These are phyloP conservation scores for Knufia petricola DNA, from an alignment of 2,329 filamentous ascomycete genomes.

Conservation along the genomic window DNA sequence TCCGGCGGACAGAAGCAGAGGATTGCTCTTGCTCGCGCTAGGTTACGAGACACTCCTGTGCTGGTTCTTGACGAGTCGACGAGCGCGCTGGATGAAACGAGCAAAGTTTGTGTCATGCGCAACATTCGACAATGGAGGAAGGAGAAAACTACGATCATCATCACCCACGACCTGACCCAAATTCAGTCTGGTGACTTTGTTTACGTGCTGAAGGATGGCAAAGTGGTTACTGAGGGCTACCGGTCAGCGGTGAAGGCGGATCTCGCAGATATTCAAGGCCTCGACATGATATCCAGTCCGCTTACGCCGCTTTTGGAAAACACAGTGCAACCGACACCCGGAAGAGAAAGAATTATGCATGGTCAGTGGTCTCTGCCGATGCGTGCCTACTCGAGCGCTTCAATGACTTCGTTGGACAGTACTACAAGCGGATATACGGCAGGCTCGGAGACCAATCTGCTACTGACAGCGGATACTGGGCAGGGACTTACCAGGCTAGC, in stretches of 20 bases:
- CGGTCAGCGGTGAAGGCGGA: not conserved
- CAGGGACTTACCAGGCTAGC: not conserved
- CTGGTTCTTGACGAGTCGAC: slow-evolving; percentile 84
- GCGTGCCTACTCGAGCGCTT: not conserved
- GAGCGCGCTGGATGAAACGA: slow-evolving; percentile 71
- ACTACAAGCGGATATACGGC: not conserved
- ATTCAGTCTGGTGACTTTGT: slow-evolving; percentile 65
- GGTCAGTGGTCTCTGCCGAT: not conserved
- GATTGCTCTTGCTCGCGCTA: slow-evolving; percentile 68
- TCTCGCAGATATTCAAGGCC: not conserved
- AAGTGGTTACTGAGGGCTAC: not conserved
- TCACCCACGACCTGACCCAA: slow-evolving; percentile 79
- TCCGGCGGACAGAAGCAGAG: slow-evolving; percentile 82
- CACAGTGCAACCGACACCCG: not conserved
- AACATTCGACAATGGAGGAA: slow-evolving; percentile 66
- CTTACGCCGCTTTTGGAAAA: not conserved
- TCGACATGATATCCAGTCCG: not conserved
- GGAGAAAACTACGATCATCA: slow-evolving; percentile 80
- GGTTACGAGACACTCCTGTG: slow-evolving; percentile 65
- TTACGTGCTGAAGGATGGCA: slow-evolving; percentile 59
- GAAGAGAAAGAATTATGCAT: not conserved
- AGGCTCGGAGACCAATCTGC: not conserved
- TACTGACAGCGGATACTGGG: not conserved
- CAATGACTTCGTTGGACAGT: not conserved
- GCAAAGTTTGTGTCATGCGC: slow-evolving; percentile 58